Evolutionary conservation across 495 filamentous ascomycete genomes (phyloP).

Genomic region (Cercophora sp.): DNA sequence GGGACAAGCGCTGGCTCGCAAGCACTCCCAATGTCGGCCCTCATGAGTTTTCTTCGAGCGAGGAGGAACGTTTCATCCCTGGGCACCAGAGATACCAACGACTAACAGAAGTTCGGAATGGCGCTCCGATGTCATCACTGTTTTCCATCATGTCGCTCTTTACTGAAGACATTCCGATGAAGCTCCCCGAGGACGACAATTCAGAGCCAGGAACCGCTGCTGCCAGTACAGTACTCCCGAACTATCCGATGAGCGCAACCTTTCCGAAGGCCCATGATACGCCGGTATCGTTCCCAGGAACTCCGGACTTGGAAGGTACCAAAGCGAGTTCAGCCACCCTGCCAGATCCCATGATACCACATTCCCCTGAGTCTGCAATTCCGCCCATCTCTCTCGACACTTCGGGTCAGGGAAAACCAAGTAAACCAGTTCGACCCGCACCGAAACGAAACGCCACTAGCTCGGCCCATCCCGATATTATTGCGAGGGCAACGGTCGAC

Average conservation of each 20-base stretch:
- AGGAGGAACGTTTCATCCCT: constrained; percentile 55
- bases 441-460: constrained; percentile 50
- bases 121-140: constrained; percentile 94
- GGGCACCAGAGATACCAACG: constrained; percentile 77
- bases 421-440: constrained; percentile 27
- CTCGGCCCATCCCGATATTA: constrained; percentile 94
- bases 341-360: constrained; percentile 18
- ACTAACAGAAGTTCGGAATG: constrained; percentile 95
- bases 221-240: constrained; percentile 22
- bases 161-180: constrained; percentile 86
- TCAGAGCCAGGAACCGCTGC: constrained; percentile 17
- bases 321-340: constrained; percentile 14
- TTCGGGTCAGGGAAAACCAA: constrained; percentile 16
- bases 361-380: constrained; percentile 42
- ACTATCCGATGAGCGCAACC: constrained; percentile 42
- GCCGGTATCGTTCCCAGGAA: constrained; percentile 27
- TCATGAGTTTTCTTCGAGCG: constrained; percentile 52
- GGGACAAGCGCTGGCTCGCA: constrained; percentile 42
- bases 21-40: constrained; percentile 12
- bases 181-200: constrained; percentile 59
- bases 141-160: constrained; percentile 97
- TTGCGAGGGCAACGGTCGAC: constrained; percentile 92
- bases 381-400: constrained; percentile 73
- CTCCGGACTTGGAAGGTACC: constrained; percentile 36
- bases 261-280: constrained; percentile 42